Evolutionary conservation across 2,329 filamentous ascomycete genomes (phyloP), one percentile per base, ranked within the genome.

Genomic region (Fusarium abutilonis): DNA sequence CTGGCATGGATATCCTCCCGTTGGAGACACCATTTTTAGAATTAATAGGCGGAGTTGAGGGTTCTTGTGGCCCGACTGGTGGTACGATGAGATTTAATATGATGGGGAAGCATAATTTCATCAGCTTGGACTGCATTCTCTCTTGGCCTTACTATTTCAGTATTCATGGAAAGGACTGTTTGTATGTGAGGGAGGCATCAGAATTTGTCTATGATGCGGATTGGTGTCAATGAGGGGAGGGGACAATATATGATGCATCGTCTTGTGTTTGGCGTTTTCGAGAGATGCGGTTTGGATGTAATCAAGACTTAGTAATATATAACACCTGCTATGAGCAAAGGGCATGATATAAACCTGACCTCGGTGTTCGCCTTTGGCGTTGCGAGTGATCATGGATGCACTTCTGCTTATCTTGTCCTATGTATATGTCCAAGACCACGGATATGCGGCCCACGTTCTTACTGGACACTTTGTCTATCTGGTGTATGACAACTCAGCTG

Each of bases 251-350:
- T 46, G 31, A 43, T 54, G 48, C 32, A 28, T 48, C 19, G 19
- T 55, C 45, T 54, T 50, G 44, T 23, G 21, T 32, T 48, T 45
- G 55, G 67, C 57, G 56, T 56, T 65, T 35, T 17, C 40, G 26
- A 43, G 46, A 49, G 52, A 55, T 43, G 42, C 41, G 32, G 31
- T 38, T 69, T 61, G 57, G 56, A 61, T 60, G 52, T 67, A 60
- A 56, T 61, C 39, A 67, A 39, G 67, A 57, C 31, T 53, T 67
- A 67, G 47, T 70, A 67, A 65, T 67, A 40, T 44, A 67, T 44
- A 68, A 43, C 55, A 45, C 54, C 49, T 49, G 39, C 35, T 31
- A 52, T 44, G 41, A 54, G 57, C 10, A 48, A 52, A 52, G 34
- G 38, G 28, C 36, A 42, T 29, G 38, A 34, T 48, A 19, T 35